phyloP scores from a whole-genome alignment of 1,284 basidiomycete species.

The Microbotryum scabiosae region DNA sequence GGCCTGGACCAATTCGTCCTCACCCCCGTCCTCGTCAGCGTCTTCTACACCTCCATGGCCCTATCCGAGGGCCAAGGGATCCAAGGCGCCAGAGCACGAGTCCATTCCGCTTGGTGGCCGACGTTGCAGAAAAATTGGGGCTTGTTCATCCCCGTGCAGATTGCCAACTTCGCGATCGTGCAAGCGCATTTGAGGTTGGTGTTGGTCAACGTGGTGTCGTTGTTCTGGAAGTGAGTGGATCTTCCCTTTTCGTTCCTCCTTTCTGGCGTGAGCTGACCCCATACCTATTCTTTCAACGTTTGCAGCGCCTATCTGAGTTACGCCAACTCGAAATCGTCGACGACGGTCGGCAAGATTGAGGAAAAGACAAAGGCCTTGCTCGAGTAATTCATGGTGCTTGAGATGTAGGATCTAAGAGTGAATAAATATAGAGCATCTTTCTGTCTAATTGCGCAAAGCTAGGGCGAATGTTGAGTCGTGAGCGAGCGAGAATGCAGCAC shows the following conservation, averaged over 20 bases:
- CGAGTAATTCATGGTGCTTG: no score
- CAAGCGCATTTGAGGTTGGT: conserved; percentile 72
- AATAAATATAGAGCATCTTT: no score
- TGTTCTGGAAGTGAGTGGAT: conserved; percentile 59
- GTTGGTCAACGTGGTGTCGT: conserved; percentile 63
- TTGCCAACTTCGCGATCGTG: conserved; percentile 70
- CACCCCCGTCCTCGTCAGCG: conserved; percentile 57
- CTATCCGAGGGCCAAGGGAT: conserved; percentile 59
- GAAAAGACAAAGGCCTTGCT: not conserved
- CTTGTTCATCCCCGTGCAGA: conserved; percentile 55
- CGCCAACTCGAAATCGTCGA: conserved; percentile 18
- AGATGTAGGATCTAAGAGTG: no score
- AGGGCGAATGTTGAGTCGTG: no score
- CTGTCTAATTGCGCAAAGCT: no score
- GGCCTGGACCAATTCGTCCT: conserved; percentile 64
- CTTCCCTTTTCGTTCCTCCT: not conserved
- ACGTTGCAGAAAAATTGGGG: conserved; percentile 55
- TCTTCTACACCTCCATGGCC: conserved; percentile 67
- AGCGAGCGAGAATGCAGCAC: no score
- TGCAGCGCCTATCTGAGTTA: conserved; percentile 30
- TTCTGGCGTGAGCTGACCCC: no score
- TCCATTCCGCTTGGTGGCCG: conserved; percentile 57
- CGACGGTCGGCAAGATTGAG: conserved; percentile 12
- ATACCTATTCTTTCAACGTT: no score
- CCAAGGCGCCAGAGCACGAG: conserved; percentile 50